Base-by-base conservation (phyloP, 352 stramenopile species). In the Phytophthora parvispora region DNA sequence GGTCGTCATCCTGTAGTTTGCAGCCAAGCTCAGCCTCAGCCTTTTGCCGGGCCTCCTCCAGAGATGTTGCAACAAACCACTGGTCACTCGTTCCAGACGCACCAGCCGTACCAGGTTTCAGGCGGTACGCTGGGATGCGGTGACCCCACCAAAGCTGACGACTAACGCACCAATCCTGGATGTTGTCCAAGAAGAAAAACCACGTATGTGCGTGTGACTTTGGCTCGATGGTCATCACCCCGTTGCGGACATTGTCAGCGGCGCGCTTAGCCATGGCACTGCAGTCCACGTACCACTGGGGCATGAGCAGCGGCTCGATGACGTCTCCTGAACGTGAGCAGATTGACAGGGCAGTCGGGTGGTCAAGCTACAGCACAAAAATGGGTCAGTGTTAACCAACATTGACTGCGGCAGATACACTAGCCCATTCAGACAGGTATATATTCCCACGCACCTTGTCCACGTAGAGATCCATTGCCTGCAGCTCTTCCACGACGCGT, bases 71-170 rank as follows among this genome's bases (percentile, higher is more conserved):
- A 10, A 99, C 98, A 67, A 99, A 91, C 98, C 98, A 99, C 38
- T 81, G 69, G n/a, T 91, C 83, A 18, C 54, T 72, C 15, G 38
- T 40, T 49, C 78, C 67, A 16, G 58, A 55, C 3, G 27, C 56
- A 16, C 57, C 40, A 38, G 31, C 18, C 16, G 40, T 50, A 4
- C 55, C 68, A 58, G 64, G 47, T 32, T 81, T 82, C 65, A 98
- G 31, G 59, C 94, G 87, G 84, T 99, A 99, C 9, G 98, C 98
- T 8, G 98, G 98, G 61, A 99, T 99, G 48, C 98, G 97, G 79
- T 99, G 98, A 27, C 98, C 98, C 98, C 98, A 99, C 98, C 98
- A 99, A 2, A 99, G 88, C 78, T 99, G 98, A 16, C 98, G 93
- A 75, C 94, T 99, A 48, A 99, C 87, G 67, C 98, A 99, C 98